These are phyloP conservation scores for Ascochyta lentis DNA, from an alignment of 2,329 filamentous ascomycete species.

Conservation along the genomic window DNA sequence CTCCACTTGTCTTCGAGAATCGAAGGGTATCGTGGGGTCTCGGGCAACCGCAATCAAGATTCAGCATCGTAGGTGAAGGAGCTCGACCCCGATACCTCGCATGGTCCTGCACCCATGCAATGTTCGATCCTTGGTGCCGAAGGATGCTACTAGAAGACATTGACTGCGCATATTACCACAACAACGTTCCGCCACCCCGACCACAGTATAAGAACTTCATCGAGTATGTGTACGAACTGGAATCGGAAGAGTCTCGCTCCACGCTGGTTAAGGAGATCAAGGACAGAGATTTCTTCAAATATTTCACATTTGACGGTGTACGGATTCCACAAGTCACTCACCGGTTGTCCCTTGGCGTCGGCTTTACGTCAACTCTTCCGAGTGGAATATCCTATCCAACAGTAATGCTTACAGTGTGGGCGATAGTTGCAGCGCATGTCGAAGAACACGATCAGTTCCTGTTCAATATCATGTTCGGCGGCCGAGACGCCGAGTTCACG, in stretches of 20 bases:
- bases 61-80: conserved; percentile 1
- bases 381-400: neutral
- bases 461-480: conserved; percentile 6
- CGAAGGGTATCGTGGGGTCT: conserved; percentile 1
- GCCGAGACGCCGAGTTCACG: conserved; percentile 2
- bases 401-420: neutral
- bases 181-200: neutral
- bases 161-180: neutral
- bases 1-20: neutral
- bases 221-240: conserved; percentile 1
- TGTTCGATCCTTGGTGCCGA: conserved; percentile 4
- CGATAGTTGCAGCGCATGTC: conserved; percentile 1
- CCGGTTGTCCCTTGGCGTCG: neutral
- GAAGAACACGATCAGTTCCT: neutral
- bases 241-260: neutral
- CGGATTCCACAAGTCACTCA: neutral
- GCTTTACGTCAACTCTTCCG: neutral
- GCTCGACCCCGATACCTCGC: neutral
- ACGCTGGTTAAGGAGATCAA: neutral
- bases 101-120: neutral
- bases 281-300: neutral
- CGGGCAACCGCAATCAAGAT: conserved; percentile 3
- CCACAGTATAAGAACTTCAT: conserved; percentile 5
- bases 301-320: neutral
- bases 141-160: conserved; percentile 2